Conservation (phyloP, 2,329 filamentous ascomycete species). For the Paraphoma chrysanthemicola region DNA sequence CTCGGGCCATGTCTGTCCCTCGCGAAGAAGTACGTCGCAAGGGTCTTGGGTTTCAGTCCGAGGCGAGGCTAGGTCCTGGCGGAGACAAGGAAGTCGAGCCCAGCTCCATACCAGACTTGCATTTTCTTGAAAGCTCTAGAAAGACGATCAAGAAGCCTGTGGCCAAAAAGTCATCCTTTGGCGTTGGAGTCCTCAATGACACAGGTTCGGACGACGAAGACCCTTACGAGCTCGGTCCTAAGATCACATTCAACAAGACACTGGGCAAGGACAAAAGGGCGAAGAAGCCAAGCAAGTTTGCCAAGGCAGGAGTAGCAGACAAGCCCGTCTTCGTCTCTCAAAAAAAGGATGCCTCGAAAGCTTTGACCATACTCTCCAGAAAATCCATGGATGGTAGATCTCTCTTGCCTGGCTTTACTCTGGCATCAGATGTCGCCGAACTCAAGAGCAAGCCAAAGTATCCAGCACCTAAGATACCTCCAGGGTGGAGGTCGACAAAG, state of each 20-base stretch:
- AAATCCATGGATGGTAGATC: conserved; percentile 85
- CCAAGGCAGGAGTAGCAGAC: conserved; percentile 69
- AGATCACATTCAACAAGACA: conserved; percentile 83
- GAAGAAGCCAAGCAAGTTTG: conserved; percentile 57
- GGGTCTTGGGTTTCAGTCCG: conserved; percentile 72
- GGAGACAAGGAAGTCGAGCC: conserved; percentile 31
- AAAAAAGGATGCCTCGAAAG: conserved; percentile 62
- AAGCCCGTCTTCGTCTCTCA: conserved; percentile 76
- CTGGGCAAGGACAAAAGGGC: conserved; percentile 85
- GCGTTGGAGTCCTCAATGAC: conserved; percentile 88
- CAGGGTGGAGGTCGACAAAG: conserved; percentile 73
- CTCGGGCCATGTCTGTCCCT: conserved; percentile 69
- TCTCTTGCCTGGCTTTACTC: conserved; percentile 80
- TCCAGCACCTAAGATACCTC: conserved; percentile 71
- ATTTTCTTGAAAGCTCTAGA: conserved; percentile 30
- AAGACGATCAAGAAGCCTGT: conserved; percentile 45
- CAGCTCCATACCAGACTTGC: conserved; percentile 20
- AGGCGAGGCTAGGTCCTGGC: conserved; percentile 57
- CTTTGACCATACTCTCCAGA: conserved; percentile 56
- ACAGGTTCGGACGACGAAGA: conserved; percentile 95
- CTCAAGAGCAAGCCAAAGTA: conserved; percentile 58
- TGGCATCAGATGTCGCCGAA: conserved; percentile 61
- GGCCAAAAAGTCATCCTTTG: conserved; percentile 76
- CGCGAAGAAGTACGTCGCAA: conserved; percentile 70
- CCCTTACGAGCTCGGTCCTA: conserved; percentile 88